Conservation (phyloP, 495 filamentous ascomycete genomes). For the Chaetomidium leptoderma region DNA sequence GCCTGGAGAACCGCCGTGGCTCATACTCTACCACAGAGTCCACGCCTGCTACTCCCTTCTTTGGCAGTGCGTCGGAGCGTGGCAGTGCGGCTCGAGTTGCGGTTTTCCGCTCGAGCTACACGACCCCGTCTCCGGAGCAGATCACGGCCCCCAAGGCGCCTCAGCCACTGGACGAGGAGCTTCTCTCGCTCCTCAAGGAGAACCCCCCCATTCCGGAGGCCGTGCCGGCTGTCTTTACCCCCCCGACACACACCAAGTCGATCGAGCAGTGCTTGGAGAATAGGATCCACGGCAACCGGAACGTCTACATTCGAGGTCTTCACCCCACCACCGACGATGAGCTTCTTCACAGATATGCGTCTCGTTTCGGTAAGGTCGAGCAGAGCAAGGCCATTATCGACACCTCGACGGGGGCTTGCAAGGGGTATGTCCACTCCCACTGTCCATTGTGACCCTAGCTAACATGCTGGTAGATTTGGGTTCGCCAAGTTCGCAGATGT, state of each 20-base stretch:
- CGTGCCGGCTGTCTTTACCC: slow-evolving; percentile 78
- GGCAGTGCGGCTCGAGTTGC: slow-evolving; percentile 48
- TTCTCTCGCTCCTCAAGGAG: slow-evolving; percentile 66
- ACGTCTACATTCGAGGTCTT: slow-evolving; percentile 96
- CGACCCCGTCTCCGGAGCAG: slow-evolving; percentile 62
- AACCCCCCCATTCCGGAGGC: slow-evolving; percentile 82
- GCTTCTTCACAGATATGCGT: slow-evolving; percentile 73
- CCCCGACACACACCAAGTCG: slow-evolving; percentile 67
- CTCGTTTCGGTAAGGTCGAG: slow-evolving; percentile 83
- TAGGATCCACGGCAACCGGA: slow-evolving; percentile 74
- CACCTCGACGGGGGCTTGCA: slow-evolving; percentile 81
- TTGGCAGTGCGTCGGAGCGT: slow-evolving; percentile 52
- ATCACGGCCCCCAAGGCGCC: slow-evolving; percentile 47
- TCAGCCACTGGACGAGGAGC: slow-evolving; percentile 53
- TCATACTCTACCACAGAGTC: slow-evolving; percentile 69
- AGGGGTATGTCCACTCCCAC: slow-evolving; percentile 61
- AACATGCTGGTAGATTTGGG: slow-evolving; percentile 63
- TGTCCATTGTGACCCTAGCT: slow-evolving; percentile 13
- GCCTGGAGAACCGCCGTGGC: slow-evolving; percentile 56
- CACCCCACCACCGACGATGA: slow-evolving; percentile 93
- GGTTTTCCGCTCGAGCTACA: slow-evolving; percentile 57
- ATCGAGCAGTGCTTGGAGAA: slow-evolving; percentile 91
- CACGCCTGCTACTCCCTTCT: slow-evolving; percentile 57
- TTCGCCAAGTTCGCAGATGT: slow-evolving; percentile 91
- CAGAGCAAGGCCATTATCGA: slow-evolving; percentile 98